These are phyloP conservation scores for Hypoxylon fuscum DNA, from an alignment of 495 filamentous ascomycete species.

Conservation along the genomic window DNA sequence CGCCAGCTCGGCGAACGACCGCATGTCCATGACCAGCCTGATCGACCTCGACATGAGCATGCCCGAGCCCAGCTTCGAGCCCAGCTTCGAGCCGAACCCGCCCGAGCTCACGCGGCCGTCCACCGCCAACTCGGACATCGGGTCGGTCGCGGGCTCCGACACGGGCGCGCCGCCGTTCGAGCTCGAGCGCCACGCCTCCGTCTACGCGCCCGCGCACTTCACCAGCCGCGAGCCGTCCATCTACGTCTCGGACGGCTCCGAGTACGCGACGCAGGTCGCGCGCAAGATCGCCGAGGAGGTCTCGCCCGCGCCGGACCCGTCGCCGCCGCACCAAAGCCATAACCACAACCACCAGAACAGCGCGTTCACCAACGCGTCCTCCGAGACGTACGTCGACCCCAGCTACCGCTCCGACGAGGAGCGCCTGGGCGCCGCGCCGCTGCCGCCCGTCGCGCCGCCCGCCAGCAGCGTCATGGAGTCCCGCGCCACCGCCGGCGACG, in stretches of 20 bases:
- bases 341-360: constrained; percentile 25
- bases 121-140: constrained; percentile 63
- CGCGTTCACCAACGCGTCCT: constrained; percentile 27
- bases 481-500: constrained; percentile 56
- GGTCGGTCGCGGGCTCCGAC: constrained; percentile 56
- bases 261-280: constrained; percentile 46
- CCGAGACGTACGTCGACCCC: constrained; percentile 30
- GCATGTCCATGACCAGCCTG: constrained; percentile 55
- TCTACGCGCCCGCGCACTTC: constrained; percentile 52
- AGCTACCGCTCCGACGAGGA: constrained; percentile 2
- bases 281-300: constrained; percentile 45
- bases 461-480: constrained; percentile 61
- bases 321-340: constrained; percentile 31
- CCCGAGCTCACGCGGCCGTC: constrained; percentile 57
- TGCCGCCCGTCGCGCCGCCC: constrained; percentile 55
- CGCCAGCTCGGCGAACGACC: constrained; percentile 43
- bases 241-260: constrained; percentile 61
- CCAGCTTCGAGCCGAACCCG: constrained; percentile 42
- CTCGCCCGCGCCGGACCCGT: background rate
- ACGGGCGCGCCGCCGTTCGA: constrained; percentile 61
- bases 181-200: constrained; percentile 61
- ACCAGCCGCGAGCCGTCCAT: constrained; percentile 58
- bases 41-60: constrained; percentile 64
- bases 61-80: constrained; percentile 47
- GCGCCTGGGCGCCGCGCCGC: constrained; percentile 9